Evolutionary conservation across 331 rosid genomes (phyloP).

Genomic region (Quercus phellos): DNA sequence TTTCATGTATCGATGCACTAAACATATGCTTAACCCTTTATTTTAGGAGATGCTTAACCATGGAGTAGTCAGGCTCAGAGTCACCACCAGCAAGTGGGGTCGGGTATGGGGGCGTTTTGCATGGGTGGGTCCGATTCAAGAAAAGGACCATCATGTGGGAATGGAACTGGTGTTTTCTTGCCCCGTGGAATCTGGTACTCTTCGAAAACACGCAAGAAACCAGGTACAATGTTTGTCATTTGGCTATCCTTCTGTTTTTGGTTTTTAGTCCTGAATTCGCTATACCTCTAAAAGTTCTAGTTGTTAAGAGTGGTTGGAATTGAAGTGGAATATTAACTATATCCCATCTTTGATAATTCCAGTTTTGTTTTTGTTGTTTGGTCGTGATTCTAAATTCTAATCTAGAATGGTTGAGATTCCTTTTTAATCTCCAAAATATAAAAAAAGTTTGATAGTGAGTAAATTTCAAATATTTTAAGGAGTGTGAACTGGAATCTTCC

Average conservation of each 20-base stretch:
- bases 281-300: background rate
- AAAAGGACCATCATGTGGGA: conserved; percentile 13
- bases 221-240: conserved; percentile 30
- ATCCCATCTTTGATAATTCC: background rate
- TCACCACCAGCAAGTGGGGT: conserved; percentile 16
- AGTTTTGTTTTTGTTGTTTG: background rate
- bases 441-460: background rate
- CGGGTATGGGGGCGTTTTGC: conserved; percentile 37
- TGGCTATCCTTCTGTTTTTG: background rate
- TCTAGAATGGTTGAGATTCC: conserved; percentile 18
- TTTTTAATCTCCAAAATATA: background rate
- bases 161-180: conserved; percentile 78
- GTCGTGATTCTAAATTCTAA: background rate
- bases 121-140: conserved; percentile 29
- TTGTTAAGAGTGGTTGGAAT: conserved; percentile 41
- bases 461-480: background rate
- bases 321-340: conserved; percentile 40
- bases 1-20: too few species aligned
- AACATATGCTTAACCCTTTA: too few species aligned
- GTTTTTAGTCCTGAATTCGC: background rate
- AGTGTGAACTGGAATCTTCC: conserved; percentile 10
- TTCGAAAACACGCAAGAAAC: conserved; percentile 36
- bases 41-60: background rate
- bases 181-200: conserved; percentile 42
- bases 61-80: background rate